These are phyloP conservation scores for Wickerhamiella nectarea DNA, from an alignment of 805 yeast species.

Conservation along the genomic window DNA sequence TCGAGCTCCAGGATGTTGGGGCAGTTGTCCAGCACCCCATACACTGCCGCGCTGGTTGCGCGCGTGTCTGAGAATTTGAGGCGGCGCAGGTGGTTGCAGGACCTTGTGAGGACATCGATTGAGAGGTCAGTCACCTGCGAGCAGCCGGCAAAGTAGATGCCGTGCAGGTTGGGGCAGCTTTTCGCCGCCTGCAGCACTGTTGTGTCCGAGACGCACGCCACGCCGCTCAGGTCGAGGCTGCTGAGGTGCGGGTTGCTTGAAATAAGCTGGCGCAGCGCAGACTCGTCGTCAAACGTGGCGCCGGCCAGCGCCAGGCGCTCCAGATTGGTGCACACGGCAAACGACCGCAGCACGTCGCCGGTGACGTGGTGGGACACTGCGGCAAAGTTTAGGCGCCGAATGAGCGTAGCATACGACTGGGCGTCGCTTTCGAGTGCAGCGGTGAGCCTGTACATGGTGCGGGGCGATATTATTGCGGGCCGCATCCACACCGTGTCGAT, in stretches of 20 bases:
- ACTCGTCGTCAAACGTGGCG: slow-evolving; percentile 40
- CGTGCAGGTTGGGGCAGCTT: slow-evolving; percentile 68
- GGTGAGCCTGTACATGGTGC: slow-evolving; percentile 34
- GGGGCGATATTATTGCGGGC: slow-evolving; percentile 48
- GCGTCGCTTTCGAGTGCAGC: slow-evolving; percentile 36
- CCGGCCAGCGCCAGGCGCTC: slow-evolving; percentile 79
- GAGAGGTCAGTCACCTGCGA: slow-evolving; percentile 54
- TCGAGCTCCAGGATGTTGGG: slow-evolving; percentile 79
- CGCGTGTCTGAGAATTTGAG: slow-evolving; percentile 59
- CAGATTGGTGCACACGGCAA: slow-evolving; percentile 51
- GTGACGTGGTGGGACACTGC: slow-evolving; percentile 54
- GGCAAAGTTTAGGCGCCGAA: slow-evolving; percentile 69
- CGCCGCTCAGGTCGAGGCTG: slow-evolving; percentile 78
- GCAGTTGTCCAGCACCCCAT: slow-evolving; percentile 53
- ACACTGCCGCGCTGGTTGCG: slow-evolving; percentile 50
- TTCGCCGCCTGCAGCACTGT: slow-evolving; percentile 54
- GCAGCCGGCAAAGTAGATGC: slow-evolving; percentile 80
- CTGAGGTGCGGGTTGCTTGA: slow-evolving; percentile 56
- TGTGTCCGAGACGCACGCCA: slow-evolving; percentile 52
- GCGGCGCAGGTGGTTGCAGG: slow-evolving; percentile 66
- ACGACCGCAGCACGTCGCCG: slow-evolving; percentile 51
- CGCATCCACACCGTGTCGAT: slow-evolving; percentile 80
- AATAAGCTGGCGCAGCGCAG: slow-evolving; percentile 48
- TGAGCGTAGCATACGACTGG: slow-evolving; percentile 40
- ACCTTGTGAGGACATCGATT: slow-evolving; percentile 40